Base-by-base conservation (phyloP, 2,329 filamentous ascomycete species). In the Plectosphaerella plurivora region DNA sequence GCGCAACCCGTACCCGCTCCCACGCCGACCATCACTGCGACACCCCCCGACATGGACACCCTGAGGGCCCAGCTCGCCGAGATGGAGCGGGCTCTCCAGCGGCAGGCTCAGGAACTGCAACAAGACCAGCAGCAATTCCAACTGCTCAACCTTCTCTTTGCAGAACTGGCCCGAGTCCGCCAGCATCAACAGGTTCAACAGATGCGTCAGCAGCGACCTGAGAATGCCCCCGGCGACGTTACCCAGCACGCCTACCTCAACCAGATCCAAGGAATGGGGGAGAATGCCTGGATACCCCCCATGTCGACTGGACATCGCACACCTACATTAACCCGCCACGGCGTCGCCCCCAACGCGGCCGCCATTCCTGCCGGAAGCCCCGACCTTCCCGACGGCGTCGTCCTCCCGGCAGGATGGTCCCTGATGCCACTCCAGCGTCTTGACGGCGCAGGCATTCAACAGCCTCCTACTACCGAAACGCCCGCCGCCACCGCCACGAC, bases 31-130 rank as follows among this genome's bases (percentile, higher is more conserved):
- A 52, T 54, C 9, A 58, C 57, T 8, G 49, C 55, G 10, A 48
- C 52, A 16, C 36, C 57, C 11, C 65, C 61, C 8, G 67, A 63
- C 42, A 48, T 71, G n/a, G 65, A 69, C 44, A 73, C 75, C 2
- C 77, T 88, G 24, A 77, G 82, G 48, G 69, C 73, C 14, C 82
- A 90, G 51, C 71, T 94, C 35, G 73, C 79, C 35, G 79, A 85
- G 41, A 77, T 90, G 14, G 86, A 91, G 58, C 79, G 85, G 51
- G 81, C 88, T 51, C 76, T 94, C 22, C 76, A 85, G 59, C 80
- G 83, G 51, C 87, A 92, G 62, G 76, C 89, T 35, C 76, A 81
- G 46, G 73, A 71, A 42, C 72, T 93, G 16, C 81, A 85, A 45
- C 63, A 80, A 35, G 82, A 83, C 15, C 81, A 88, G 49, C 79